phyloP scores from a whole-genome alignment of 139 green algal genomes.

The Chara braunii region DNA sequence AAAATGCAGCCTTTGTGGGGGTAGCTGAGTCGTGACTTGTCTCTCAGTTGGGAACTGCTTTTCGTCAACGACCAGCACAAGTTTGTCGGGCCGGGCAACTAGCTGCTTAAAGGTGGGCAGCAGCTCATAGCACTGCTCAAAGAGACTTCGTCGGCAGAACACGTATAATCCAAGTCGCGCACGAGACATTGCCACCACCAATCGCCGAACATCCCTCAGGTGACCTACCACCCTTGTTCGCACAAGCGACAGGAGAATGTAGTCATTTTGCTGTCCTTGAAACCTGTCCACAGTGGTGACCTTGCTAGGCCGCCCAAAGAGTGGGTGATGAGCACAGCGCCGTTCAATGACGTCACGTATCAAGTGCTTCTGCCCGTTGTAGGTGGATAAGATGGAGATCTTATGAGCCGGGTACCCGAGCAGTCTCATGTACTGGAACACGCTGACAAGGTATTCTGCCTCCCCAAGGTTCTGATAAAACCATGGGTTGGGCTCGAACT shows the following conservation, averaged over 20 bases:
- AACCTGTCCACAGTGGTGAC: slow-evolving; percentile 96
- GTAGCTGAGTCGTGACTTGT: too few relatives aligned
- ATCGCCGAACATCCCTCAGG: slow-evolving; percentile 84
- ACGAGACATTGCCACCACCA: slow-evolving; percentile 87
- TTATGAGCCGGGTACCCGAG: slow-evolving; percentile 81
- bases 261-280: slow-evolving; percentile 96
- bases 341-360: slow-evolving; percentile 81
- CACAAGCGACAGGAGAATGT: slow-evolving; percentile 90
- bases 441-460: slow-evolving; percentile 80
- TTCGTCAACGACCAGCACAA: slow-evolving; percentile 53
- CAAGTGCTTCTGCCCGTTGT: slow-evolving; percentile 95
- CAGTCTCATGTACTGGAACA: slow-evolving; percentile 90
- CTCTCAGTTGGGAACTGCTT: neutral
- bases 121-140: slow-evolving; percentile 89
- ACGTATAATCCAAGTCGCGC: slow-evolving; percentile 90
- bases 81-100: slow-evolving; percentile 62
- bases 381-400: slow-evolving; percentile 95
- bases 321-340: slow-evolving; percentile 72
- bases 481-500: slow-evolving; percentile 74
- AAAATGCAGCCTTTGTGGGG: neutral
- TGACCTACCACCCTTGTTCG: slow-evolving; percentile 82
- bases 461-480: slow-evolving; percentile 97
- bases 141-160: slow-evolving; percentile 75
- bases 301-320: slow-evolving; percentile 77
- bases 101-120: slow-evolving; percentile 74